Base-by-base conservation (phyloP, 2,329 filamentous ascomycete genomes). In the Aspergillus hortae region DNA sequence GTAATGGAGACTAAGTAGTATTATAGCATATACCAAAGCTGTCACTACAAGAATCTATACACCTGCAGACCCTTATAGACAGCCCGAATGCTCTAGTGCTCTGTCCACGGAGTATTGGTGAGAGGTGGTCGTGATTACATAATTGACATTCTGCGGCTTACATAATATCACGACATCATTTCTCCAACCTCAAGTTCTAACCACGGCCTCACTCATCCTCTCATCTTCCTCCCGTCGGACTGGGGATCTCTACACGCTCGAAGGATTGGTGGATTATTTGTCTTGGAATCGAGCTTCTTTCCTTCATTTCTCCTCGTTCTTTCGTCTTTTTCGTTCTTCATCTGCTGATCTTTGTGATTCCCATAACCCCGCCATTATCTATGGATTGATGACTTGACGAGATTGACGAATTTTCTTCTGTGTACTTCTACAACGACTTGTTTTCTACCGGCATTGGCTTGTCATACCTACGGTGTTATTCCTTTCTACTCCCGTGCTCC, bases 361-460 rank as follows among this genome's bases (percentile, higher is more conserved):
- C 41, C 56, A 52, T 48, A 48, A 54, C 53, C 60, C 57, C 54
- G 53, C 57, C 54, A 55, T 49, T 17, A 38, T 53, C 48, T 49
- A 36, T 61, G 50, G 53, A 54, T 63, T 69, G 61, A 72, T 66
- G 69, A 72, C 61, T 69, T 72, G 67, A 72, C 63, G 70, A 72
- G 60, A 63, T 58, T 67, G 63, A 72, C 67, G 68, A 70, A 66
- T 71, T 63, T 68, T 56, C 63, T 63, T 67, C 63, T 64, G 56
- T 48, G 36, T 67, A 62, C 60, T 65, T 64, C 51, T 67, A 59
- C 55, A 53, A 56, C 54, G 48, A 53, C 52, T 51, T 54, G n/a
- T 12, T 19, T 23, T 9, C 17, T 44, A 51, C 49, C 23, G 51
- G 52, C 49, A 48, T 45, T 44, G 52, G 41, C 38, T 35, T 30